Percentiles rank a stretch among this genome's conserved stretches.
These are phyloP conservation scores for Macaranga tanarius DNA, from an alignment of 441 rosid genomes.

Conservation along the genomic window DNA sequence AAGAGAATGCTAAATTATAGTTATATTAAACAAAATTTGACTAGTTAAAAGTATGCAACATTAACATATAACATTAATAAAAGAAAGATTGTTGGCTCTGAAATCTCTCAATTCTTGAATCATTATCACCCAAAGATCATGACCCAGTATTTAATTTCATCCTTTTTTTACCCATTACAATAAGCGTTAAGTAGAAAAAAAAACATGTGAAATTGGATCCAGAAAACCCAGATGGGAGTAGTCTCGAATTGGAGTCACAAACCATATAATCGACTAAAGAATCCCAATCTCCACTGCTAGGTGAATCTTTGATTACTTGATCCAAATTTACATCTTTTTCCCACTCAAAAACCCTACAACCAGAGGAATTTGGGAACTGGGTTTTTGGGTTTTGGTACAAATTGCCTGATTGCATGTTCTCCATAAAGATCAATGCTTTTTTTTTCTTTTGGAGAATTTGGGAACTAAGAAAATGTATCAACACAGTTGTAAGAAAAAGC, in stretches of 20 bases:
- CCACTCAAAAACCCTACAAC: conserved; percentile 31
- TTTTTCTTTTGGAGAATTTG: too few relatives aligned
- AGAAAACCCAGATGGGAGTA: conserved; percentile 53
- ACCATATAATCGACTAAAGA: conserved; percentile 57
- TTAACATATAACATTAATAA: not conserved
- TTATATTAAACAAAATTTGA: not conserved
- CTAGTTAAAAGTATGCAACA: not conserved
- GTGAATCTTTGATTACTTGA: conserved; percentile 37
- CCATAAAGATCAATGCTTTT: conserved; percentile 35
- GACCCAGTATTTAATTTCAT: too few relatives aligned
- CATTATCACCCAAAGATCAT: not conserved
- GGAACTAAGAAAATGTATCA: too few relatives aligned
- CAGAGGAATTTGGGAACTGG: conserved; percentile 21
- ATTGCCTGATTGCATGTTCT: conserved; percentile 28
- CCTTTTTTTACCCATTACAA: too few relatives aligned
- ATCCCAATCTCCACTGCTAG: conserved; percentile 32
- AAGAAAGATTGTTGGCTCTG: not conserved
- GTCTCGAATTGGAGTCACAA: conserved; percentile 66
- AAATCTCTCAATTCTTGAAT: too few relatives aligned
- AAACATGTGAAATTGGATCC: conserved; percentile 48
- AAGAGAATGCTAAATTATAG: not conserved
- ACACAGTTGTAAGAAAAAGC: too few relatives aligned
- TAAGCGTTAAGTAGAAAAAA: too few relatives aligned
- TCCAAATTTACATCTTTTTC: conserved; percentile 31
- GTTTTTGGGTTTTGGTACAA: conserved; percentile 27